A percentile compares a stretch with the other conserved stretches of the same genome.
These are phyloP conservation scores for Halophytophthora batemanensis DNA, from an alignment of 352 stramenopile genomes.

Conservation along the genomic window DNA sequence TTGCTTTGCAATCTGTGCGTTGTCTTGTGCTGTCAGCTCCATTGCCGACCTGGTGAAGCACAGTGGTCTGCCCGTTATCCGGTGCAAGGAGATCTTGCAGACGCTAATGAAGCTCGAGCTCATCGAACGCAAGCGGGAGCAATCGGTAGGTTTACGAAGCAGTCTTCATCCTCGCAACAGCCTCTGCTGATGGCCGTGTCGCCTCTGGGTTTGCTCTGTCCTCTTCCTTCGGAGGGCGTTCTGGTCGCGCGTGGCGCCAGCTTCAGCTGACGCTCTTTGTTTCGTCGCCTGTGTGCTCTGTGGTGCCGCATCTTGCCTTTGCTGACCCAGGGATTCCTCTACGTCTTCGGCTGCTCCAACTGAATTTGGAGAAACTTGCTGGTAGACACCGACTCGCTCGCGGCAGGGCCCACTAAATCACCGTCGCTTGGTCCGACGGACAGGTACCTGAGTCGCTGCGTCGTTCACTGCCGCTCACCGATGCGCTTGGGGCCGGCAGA, in stretches of 20 bases:
- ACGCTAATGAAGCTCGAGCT: slow-evolving; percentile 85
- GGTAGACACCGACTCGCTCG: not conserved
- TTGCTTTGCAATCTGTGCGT: not conserved
- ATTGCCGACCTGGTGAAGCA: slow-evolving; percentile 84
- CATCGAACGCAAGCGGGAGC: slow-evolving; percentile 70
- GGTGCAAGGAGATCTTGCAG: slow-evolving; percentile 86
- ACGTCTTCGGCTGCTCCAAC: slow-evolving; percentile 46
- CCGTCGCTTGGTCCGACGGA: too few relatives aligned
- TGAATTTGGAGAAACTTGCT: slow-evolving; percentile 6
- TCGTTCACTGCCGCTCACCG: not conserved
- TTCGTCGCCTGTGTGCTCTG: slow-evolving; percentile 1
- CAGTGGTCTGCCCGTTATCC: slow-evolving; percentile 73
- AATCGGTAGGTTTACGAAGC: slow-evolving; percentile 36
- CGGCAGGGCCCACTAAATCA: too few relatives aligned
- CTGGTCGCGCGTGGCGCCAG: not conserved
- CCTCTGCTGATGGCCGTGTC: too few relatives aligned
- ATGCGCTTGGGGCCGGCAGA: not conserved
- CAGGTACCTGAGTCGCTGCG: not conserved
- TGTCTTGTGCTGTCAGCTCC: slow-evolving; percentile 30
- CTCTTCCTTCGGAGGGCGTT: not conserved
- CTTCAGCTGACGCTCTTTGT: slow-evolving; percentile 5
- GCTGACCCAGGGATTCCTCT: slow-evolving; percentile 56
- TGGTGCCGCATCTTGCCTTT: not conserved
- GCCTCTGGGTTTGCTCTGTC: not conserved
- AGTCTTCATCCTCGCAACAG: not conserved